Conservation (phyloP, 768 basidiomycete species). For the Collybiopsis luxurians region DNA sequence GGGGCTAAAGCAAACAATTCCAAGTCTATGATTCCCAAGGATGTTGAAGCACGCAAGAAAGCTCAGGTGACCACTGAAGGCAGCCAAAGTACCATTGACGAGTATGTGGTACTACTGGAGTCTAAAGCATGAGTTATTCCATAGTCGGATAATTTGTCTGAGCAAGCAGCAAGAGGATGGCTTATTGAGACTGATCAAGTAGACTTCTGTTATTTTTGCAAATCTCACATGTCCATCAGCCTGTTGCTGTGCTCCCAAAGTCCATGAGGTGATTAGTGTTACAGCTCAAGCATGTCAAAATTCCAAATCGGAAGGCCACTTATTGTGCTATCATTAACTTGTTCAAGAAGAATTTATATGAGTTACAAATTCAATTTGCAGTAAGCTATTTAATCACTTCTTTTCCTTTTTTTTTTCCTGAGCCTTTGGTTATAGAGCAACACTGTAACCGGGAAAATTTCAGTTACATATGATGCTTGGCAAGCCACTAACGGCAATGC, state of each 20-base stretch:
- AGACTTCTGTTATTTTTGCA: background rate
- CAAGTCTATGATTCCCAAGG: conserved; percentile 27
- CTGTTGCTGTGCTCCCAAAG: conserved; percentile 17
- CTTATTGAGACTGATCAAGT: conserved; percentile 38
- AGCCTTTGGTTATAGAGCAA: conserved; percentile 13
- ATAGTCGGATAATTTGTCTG: conserved; percentile 27
- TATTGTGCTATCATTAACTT: conserved; percentile 16
- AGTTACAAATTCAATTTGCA: conserved; percentile 16
- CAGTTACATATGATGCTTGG: conserved; percentile 38
- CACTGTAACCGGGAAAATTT: conserved; percentile 20
- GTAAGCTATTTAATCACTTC: conserved; percentile 11
- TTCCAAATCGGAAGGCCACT: conserved; percentile 17
- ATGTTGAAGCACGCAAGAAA: conserved; percentile 18
- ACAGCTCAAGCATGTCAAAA: conserved; percentile 22
- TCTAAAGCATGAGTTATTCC: conserved; percentile 17
- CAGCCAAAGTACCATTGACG: conserved; percentile 15
- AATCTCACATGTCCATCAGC: conserved; percentile 15
- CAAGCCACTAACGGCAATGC: conserved; percentile 33
- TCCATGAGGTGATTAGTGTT: conserved; percentile 21
- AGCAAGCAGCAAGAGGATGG: conserved; percentile 32
- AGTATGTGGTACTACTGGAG: conserved; percentile 18
- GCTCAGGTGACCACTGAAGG: background rate
- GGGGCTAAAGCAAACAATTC: too few relatives aligned
- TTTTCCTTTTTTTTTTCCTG: background rate
- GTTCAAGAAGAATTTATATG: conserved; percentile 17